Percentiles rank a stretch among this genome's conserved stretches.
phyloP scores from a whole-genome alignment of 441 rosid genomes.

The Euphorbia corollata region DNA sequence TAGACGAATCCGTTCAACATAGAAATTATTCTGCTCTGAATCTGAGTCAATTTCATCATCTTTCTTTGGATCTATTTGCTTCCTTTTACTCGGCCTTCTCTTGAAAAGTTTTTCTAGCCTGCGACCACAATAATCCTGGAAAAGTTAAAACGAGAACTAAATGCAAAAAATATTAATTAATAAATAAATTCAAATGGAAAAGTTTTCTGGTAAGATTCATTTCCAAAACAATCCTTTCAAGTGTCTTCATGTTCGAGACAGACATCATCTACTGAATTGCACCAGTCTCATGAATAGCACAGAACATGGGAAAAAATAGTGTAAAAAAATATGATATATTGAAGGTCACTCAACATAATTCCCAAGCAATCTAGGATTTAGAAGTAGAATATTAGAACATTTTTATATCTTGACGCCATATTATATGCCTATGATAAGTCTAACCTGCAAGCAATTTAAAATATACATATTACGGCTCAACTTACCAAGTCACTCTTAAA shows the following conservation, averaged over 20 bases:
- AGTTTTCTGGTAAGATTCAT: neutral
- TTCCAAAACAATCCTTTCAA: neutral
- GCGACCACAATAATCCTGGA: slow-evolving; percentile 26
- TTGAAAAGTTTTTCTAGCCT: slow-evolving; percentile 63
- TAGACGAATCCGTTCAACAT: slow-evolving; percentile 75
- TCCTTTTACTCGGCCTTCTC: slow-evolving; percentile 34
- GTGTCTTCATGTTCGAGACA: slow-evolving; percentile 1
- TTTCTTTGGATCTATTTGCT: slow-evolving; percentile 53
- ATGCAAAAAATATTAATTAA: slow-evolving; percentile 16
- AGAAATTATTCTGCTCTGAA: slow-evolving; percentile 42
- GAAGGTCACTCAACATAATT: neutral
- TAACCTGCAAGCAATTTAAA: slow-evolving; percentile 12
- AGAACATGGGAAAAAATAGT: neutral
- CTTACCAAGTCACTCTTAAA: slow-evolving; percentile 48
- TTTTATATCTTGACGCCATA: slow-evolving; percentile 1
- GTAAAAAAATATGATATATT: neutral
- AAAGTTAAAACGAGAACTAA: slow-evolving; percentile 17
- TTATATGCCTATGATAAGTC: slow-evolving; percentile 1
- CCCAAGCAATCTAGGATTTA: slow-evolving; percentile 8
- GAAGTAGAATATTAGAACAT: neutral
- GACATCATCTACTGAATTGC: slow-evolving; percentile 5
- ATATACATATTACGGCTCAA: slow-evolving; percentile 5
- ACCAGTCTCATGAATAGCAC: neutral
- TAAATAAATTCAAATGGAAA: neutral
- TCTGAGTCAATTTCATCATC: slow-evolving; percentile 59